Evolutionary conservation across 495 filamentous ascomycete genomes (phyloP).

Genomic region (Penicillium goetzii): DNA sequence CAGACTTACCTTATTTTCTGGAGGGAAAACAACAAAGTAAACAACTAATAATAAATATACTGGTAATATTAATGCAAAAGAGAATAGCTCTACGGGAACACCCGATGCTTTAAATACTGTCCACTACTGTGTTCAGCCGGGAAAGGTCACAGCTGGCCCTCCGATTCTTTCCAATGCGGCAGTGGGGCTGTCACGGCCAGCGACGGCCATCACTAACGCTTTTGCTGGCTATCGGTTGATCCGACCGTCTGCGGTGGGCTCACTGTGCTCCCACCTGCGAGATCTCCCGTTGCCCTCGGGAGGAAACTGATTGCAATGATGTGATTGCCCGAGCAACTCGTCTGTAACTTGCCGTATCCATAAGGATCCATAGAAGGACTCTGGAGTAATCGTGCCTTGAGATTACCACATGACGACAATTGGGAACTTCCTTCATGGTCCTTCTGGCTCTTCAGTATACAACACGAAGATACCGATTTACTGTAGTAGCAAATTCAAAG

Average conservation of each 20-base stretch:
- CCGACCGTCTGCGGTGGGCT: constrained; percentile 36
- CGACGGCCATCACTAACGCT: constrained; percentile 29
- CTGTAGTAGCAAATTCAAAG: not conserved
- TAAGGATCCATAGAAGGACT: not conserved
- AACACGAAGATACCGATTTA: not conserved
- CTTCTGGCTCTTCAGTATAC: not conserved
- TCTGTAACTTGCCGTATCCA: not conserved
- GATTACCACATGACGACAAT: not conserved
- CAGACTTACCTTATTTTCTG: constrained; percentile 29
- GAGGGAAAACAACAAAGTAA: constrained; percentile 19
- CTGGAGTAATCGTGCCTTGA: not conserved
- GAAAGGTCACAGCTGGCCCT: constrained; percentile 37
- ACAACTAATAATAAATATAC: constrained; percentile 13
- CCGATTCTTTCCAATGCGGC: constrained; percentile 50
- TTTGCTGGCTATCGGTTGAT: constrained; percentile 38
- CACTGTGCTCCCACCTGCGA: constrained; percentile 35
- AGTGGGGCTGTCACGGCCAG: constrained; percentile 40
- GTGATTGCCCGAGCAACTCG: constrained; percentile 17
- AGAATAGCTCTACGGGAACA: constrained; percentile 29
- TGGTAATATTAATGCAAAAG: not conserved
- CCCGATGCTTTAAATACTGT: constrained; percentile 39
- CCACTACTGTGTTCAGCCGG: constrained; percentile 23
- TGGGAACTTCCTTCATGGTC: not conserved
- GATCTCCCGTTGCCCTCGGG: constrained; percentile 50
- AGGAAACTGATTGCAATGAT: constrained; percentile 36